Base-by-base conservation (phyloP, 257 asterid species). In the Fraxinus cuspidata region DNA sequence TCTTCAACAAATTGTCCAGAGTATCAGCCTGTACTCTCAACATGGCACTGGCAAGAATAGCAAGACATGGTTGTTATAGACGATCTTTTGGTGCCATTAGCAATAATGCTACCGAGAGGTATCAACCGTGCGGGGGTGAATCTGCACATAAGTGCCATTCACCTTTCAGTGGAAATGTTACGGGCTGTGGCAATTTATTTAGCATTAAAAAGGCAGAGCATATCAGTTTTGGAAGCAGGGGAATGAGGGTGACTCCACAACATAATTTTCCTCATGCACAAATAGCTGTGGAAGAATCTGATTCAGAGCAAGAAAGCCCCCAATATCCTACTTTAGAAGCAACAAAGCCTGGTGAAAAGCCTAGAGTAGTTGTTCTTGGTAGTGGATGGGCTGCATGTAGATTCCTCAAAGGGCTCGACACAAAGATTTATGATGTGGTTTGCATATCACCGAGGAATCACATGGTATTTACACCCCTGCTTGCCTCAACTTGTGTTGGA, bases 361-460 rank as follows among this genome's bases (percentile, higher is more conserved):
- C 98, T n/a, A 82, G 98, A 35, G 97, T 92, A 15, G 98, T 92
- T 74, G 97, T 94, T 73, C 91, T 94, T 64, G 98, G 98, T 19
- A 86, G 94, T 66, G 98, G 98, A 28, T 94, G 98, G 98, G 98
- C 95, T 2, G 98, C 98, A 1, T 94, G 98, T 75, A 89, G 98
- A 64, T 94, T 94, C 85, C 97, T 94, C 51, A 92, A 92, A 78
- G 97, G 97, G 66, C 74, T 94, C 6, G 94, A 94, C 81, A 94
- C 97, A 3, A 88, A 70, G 40, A 34, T 83, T 64, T 94, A 94
- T 27, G 98, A 94, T 69, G 92, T 91, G 71, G 98, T 94, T 53
- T 92, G 98, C 79, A 84, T 94, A 79, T 92, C 98, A 15, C 98
- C 98, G 3, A 91, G 98, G 81, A 94, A 94, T 79, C 98, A 94